Evolutionary conservation across 2,329 filamentous ascomycete genomes (phyloP).

Genomic region (Penicillium sp.): DNA sequence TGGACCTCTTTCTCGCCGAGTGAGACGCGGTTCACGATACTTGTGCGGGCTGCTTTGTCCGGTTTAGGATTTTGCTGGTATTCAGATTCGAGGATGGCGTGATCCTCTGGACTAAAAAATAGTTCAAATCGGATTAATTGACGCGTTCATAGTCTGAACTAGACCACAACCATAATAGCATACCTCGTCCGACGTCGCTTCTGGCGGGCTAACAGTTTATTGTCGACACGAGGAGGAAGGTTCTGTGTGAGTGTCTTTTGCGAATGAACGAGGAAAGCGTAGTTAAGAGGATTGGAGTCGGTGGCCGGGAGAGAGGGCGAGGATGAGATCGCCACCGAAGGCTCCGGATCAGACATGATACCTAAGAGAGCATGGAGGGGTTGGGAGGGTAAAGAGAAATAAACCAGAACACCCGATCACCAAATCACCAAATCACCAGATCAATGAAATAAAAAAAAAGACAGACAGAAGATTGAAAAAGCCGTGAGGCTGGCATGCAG

Average conservation of each 20-base stretch:
- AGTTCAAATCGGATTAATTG: slow-evolving; percentile 15
- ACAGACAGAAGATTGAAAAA: slow-evolving; percentile 5
- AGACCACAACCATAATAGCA: slow-evolving; percentile 16
- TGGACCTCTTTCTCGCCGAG: slow-evolving; percentile 96
- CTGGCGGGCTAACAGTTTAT: slow-evolving; percentile 60
- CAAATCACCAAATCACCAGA: no score
- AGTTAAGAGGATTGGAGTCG: slow-evolving; percentile 40
- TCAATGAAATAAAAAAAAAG: slow-evolving; percentile 10
- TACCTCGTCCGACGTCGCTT: slow-evolving; percentile 64
- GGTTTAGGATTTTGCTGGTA: slow-evolving; percentile 85
- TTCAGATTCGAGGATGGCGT: slow-evolving; percentile 80
- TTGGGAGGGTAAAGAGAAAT: slow-evolving; percentile 11
- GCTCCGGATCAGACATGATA: slow-evolving; percentile 41
- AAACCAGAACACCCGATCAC: slow-evolving; percentile 9
- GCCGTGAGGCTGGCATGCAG: slow-evolving; percentile 25
- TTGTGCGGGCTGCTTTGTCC: slow-evolving; percentile 81
- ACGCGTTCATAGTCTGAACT: slow-evolving; percentile 18
- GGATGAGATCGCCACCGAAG: slow-evolving; percentile 34
- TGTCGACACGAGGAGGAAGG: slow-evolving; percentile 58
- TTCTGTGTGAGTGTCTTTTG: slow-evolving; percentile 57
- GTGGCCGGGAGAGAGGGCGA: slow-evolving; percentile 35
- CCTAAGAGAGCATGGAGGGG: slow-evolving; percentile 18
- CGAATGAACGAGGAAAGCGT: slow-evolving; percentile 62
- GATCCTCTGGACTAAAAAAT: slow-evolving; percentile 72
- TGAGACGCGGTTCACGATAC: slow-evolving; percentile 80